Evolutionary conservation across 106 monocot genomes (phyloP), one percentile per base, ranked within the genome.

Genomic region (Apostasia shenzhenica): DNA sequence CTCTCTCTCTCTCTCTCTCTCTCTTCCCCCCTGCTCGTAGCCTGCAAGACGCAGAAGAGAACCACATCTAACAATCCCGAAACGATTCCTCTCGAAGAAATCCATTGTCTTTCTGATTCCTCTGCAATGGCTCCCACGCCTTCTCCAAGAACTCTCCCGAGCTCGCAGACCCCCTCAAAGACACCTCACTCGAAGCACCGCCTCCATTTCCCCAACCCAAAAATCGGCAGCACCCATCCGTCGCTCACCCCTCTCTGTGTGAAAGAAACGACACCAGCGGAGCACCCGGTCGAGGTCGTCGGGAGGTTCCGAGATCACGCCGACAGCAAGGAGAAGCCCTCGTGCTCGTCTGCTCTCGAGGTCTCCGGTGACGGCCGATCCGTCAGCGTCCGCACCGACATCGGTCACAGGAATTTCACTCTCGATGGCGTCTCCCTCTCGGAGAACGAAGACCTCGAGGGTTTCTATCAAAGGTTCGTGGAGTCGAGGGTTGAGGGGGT

Each of bases 271-370:
- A 26, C 71, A 48, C 86, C 89, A 14, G 90, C 92, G 9, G 97
- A 93, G 79, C 97, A 99, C 79, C 97, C 97, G 6, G 97, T 99
- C 6, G 97, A 99, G 66, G 92, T 99, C 67, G 83, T 99, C 73
- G 72, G 83, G 68, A 80, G 97, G 47, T 83, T 99, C 61, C 80
- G 97, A 6, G 81, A 90, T 74, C 62, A 70, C 70, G 82, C 93
- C 2, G 84, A 86, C 4, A 64, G 70, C 51, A 70, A 76, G 39
- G 75, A 82, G 9, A 73, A 47, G 37, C 68, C 74, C 40, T 55
- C 70, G 3, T 43, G 46, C 1, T 49, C 65, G 14, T 79, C 86
- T 0, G 70, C 76, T 60, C 84, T 97, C 5, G 89, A 89, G 61
- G 68, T 90, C 73, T 55, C 85, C 2, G 4, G 54, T 4, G 85